Evolutionary conservation across 306 rosid genomes (phyloP).

Genomic region (Argentina anserina): DNA sequence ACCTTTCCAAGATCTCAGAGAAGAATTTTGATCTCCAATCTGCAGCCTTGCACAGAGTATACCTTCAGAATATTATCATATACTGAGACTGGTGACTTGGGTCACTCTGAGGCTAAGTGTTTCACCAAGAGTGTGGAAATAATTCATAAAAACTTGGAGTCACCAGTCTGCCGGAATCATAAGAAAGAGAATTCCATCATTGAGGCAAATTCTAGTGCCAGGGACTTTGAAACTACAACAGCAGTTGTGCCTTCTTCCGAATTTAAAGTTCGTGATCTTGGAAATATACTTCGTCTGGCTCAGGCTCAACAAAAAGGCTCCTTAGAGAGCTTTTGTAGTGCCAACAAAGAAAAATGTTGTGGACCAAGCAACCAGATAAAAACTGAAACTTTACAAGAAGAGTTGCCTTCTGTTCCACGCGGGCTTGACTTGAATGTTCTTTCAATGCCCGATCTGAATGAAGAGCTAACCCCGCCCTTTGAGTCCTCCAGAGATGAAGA

Average conservation of each 20-base stretch:
- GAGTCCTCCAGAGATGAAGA: constrained; percentile 94
- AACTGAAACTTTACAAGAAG: constrained; percentile 53
- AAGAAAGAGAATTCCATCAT: constrained; percentile 41
- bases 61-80: constrained; percentile 77
- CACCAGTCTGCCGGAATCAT: constrained; percentile 31
- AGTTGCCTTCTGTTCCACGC: constrained; percentile 52
- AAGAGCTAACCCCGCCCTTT: constrained; percentile 91
- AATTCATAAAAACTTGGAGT: constrained; percentile 47
- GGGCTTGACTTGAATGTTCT: constrained; percentile 88
- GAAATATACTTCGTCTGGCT: constrained; percentile 69
- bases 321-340: constrained; percentile 71
- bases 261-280: constrained; percentile 94
- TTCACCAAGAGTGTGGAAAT: constrained; percentile 90
- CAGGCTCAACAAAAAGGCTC: constrained; percentile 81
- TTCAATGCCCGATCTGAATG: constrained; percentile 91
- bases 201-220: constrained; percentile 49
- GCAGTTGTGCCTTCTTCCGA: constrained; percentile 48
- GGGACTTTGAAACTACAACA: constrained; percentile 43
- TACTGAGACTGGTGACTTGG: constrained; percentile 71
- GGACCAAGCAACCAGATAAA: constrained; percentile 47
- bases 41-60: constrained; percentile 90
- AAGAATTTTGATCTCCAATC: constrained; percentile 77
- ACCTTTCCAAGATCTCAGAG: constrained; percentile 81
- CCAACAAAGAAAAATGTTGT: constrained; percentile 63
- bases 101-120: constrained; percentile 97